A percentile compares a stretch with the other conserved stretches of the same genome.
Evolutionary conservation across 352 stramenopile species (phyloP).

Genomic region (Phytophthora parvispora): DNA sequence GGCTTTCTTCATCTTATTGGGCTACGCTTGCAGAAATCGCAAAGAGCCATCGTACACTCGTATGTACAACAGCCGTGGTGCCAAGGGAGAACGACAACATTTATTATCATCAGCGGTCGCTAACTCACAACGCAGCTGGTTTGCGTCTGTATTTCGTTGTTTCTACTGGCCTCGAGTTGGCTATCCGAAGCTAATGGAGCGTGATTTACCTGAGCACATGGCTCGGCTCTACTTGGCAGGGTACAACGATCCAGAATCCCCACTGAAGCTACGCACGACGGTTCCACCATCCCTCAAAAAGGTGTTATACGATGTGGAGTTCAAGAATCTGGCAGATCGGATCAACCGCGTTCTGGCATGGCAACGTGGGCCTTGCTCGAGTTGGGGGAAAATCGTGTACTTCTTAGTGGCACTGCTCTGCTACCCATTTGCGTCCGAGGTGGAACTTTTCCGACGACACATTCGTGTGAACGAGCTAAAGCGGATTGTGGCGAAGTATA

Average conservation of each 20-base stretch:
- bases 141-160: slow-evolving; percentile 65
- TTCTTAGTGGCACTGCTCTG: slow-evolving; percentile 68
- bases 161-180: slow-evolving; percentile 82
- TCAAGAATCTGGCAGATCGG: slow-evolving; percentile 65
- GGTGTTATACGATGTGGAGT: slow-evolving; percentile 79
- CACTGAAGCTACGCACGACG: slow-evolving; percentile 66
- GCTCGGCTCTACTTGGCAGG: slow-evolving; percentile 78
- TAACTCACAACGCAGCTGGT: slow-evolving; percentile 64
- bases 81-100: slow-evolving; percentile 72
- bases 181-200: slow-evolving; percentile 84
- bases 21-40: slow-evolving; percentile 74
- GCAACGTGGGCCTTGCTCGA: slow-evolving; percentile 54
- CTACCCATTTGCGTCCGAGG: slow-evolving; percentile 76
- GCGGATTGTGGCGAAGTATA: slow-evolving; percentile 79
- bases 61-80: slow-evolving; percentile 57
- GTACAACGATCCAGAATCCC: slow-evolving; percentile 69
- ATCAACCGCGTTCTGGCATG: slow-evolving; percentile 76
- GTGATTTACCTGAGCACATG: slow-evolving; percentile 88
- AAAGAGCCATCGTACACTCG: slow-evolving; percentile 73
- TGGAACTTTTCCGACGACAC: slow-evolving; percentile 76
- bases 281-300: slow-evolving; percentile 67
- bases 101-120: slow-evolving; percentile 67
- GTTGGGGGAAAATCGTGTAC: slow-evolving; percentile 73
- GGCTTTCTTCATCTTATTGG: slow-evolving; percentile 76
- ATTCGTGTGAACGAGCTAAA: slow-evolving; percentile 84